Conservation (phyloP, 345 rosid genomes). For the Diplotaxis tenuifolia region DNA sequence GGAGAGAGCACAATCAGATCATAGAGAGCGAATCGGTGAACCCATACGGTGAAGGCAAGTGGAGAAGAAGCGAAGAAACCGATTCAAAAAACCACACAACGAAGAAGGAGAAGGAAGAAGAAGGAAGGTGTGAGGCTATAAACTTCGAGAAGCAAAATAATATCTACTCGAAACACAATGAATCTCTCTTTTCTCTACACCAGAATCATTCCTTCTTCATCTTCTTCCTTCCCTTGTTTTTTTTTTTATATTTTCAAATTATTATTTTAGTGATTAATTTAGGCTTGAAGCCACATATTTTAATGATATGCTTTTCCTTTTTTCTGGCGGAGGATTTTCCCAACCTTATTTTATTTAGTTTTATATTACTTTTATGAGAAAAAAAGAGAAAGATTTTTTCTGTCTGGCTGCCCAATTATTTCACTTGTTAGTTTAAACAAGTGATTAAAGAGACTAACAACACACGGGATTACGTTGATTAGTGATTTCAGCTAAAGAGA, state of each 20-base stretch:
- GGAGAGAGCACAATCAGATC: constrained; percentile 33
- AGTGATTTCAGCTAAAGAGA: constrained; percentile 15
- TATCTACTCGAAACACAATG: constrained; percentile 18
- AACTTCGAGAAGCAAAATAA: constrained; percentile 34
- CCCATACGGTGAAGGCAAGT: neutral
- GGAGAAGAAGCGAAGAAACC: constrained; percentile 9
- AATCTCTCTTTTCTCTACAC: constrained; percentile 6
- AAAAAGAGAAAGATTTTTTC: constrained; percentile 13
- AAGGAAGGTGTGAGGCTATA: constrained; percentile 27
- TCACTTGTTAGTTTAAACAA: neutral
- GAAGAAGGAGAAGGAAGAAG: constrained; percentile 6
- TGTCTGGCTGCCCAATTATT: constrained; percentile 11
- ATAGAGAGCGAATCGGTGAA: constrained; percentile 15
- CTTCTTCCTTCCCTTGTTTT: neutral
- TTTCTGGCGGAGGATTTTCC: constrained; percentile 34
- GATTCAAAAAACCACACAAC: neutral
- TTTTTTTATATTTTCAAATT: neutral
- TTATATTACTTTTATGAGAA: neutral
- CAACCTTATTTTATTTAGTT: constrained; percentile 17
- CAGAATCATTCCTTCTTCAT: constrained; percentile 31
- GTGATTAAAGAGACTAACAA: neutral
- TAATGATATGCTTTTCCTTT: constrained; percentile 20
- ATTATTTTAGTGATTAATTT: constrained; percentile 14
- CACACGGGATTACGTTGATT: constrained; percentile 22
- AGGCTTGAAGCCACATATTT: constrained; percentile 27